Percentiles rank a stretch among this genome's conserved stretches.
Conservation (phyloP, 2,329 filamentous ascomycete species). For the Raffaelea ambrosiae region DNA sequence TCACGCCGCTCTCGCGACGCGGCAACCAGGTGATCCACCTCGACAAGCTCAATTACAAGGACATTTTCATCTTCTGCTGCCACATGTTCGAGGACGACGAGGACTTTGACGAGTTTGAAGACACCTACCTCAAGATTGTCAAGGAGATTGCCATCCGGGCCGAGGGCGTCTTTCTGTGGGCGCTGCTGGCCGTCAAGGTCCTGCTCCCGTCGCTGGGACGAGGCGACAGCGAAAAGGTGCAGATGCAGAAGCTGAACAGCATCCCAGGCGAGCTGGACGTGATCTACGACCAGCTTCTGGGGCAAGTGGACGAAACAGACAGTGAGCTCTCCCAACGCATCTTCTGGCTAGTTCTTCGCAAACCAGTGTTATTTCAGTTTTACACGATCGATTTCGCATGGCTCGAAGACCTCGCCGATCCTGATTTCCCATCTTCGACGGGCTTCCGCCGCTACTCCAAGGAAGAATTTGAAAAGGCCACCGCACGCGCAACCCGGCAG, state of each 20-base stretch:
- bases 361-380: too few species aligned
- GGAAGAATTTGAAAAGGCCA: too few species aligned
- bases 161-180: slow-evolving; percentile 2
- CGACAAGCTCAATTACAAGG: neutral
- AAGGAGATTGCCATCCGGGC: neutral
- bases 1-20: neutral
- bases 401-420: too few species aligned
- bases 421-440: too few species aligned
- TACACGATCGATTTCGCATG: too few species aligned
- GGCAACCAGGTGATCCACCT: neutral
- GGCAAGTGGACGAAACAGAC: neutral
- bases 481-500: too few species aligned
- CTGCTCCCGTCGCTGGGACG: neutral
- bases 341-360: too few species aligned
- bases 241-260: neutral
- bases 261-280: neutral
- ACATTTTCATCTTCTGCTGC: slow-evolving; percentile 1
- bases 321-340: too few species aligned
- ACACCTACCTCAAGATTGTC: neutral
- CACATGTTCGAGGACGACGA: slow-evolving; percentile 1
- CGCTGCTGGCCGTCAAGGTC: neutral
- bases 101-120: neutral
- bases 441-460: too few species aligned
- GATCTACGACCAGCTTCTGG: neutral
- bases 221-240: neutral